These are phyloP conservation scores for Nitzschia sp. DNA, from an alignment of 108 stramenopile species.

Conservation along the genomic window DNA sequence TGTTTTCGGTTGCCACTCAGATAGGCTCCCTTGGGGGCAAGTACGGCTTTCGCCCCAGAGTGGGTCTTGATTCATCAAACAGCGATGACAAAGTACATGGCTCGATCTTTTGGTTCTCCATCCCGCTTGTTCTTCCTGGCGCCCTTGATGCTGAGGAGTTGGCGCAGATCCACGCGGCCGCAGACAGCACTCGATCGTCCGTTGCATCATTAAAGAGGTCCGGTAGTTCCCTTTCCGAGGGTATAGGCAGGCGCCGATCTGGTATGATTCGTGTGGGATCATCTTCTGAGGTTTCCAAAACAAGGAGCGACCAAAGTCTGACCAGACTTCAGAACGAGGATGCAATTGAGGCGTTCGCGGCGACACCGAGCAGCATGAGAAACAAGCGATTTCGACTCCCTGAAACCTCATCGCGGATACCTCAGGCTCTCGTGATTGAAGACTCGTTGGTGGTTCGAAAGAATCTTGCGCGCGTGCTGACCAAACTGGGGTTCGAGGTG, in stretches of 20 bases:
- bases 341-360: not conserved
- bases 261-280: too few relatives aligned
- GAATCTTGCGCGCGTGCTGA: slow-evolving; percentile 48
- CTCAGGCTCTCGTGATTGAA: slow-evolving; percentile 56
- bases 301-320: slow-evolving; percentile 3
- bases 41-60: slow-evolving; percentile 49
- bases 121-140: slow-evolving; percentile 37
- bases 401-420: slow-evolving; percentile 14
- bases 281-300: not conserved
- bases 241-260: too few relatives aligned
- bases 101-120: slow-evolving; percentile 63
- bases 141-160: not conserved
- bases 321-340: not conserved
- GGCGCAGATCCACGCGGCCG: too few relatives aligned
- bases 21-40: slow-evolving; percentile 56
- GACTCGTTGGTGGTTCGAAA: slow-evolving; percentile 70
- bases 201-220: too few relatives aligned
- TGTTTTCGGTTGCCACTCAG: slow-evolving; percentile 61
- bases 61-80: not conserved
- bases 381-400: not conserved
- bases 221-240: too few relatives aligned
- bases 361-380: not conserved
- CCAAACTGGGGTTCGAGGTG: slow-evolving; percentile 61
- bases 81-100: slow-evolving; percentile 34
- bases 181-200: too few relatives aligned